phyloP scores from a whole-genome alignment of 768 basidiomycete genomes.

The Pulveroboletus sp. region DNA sequence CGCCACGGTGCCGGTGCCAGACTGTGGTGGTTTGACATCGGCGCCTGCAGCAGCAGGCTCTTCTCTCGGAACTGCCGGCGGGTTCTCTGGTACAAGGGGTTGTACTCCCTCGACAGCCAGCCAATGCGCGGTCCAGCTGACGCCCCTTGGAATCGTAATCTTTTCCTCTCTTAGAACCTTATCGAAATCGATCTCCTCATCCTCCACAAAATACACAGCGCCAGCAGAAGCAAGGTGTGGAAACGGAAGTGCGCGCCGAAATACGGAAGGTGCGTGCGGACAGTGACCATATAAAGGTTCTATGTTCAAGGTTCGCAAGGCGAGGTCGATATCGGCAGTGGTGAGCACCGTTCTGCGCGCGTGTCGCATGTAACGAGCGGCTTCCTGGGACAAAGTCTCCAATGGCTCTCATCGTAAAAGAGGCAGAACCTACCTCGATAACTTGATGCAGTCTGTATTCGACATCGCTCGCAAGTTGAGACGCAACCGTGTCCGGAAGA shows the following conservation, averaged over 20 bases:
- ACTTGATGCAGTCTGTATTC: slow-evolving; percentile 96
- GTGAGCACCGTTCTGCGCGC: slow-evolving; percentile 86
- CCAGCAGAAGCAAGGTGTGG: slow-evolving; percentile 47
- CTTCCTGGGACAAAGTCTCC: slow-evolving; percentile 50
- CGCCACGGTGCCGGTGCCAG: slow-evolving; percentile 23
- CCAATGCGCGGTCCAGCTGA: slow-evolving; percentile 95
- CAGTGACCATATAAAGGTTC: slow-evolving; percentile 82
- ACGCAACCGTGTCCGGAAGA: slow-evolving; percentile 75
- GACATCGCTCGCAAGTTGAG: slow-evolving; percentile 88
- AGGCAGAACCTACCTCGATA: slow-evolving; percentile 59
- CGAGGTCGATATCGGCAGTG: slow-evolving; percentile 89
- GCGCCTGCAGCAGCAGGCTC: slow-evolving; percentile 30
- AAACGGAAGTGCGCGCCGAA: slow-evolving; percentile 45
- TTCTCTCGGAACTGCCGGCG: slow-evolving; percentile 71
- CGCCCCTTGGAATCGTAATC: slow-evolving; percentile 72
- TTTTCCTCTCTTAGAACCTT: slow-evolving; percentile 85
- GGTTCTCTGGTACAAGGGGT: slow-evolving; percentile 94
- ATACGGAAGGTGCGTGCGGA: slow-evolving; percentile 31
- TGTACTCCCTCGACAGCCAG: slow-evolving; percentile 97
- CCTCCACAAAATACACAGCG: slow-evolving; percentile 88
- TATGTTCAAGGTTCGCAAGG: slow-evolving; percentile 90
- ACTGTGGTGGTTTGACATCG: slow-evolving; percentile 29
- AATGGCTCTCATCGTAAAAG: neutral
- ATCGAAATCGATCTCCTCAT: slow-evolving; percentile 97
- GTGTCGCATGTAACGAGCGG: slow-evolving; percentile 95